Conservation (phyloP, 2,329 filamentous ascomycete genomes). For the Ascosphaera apis region DNA sequence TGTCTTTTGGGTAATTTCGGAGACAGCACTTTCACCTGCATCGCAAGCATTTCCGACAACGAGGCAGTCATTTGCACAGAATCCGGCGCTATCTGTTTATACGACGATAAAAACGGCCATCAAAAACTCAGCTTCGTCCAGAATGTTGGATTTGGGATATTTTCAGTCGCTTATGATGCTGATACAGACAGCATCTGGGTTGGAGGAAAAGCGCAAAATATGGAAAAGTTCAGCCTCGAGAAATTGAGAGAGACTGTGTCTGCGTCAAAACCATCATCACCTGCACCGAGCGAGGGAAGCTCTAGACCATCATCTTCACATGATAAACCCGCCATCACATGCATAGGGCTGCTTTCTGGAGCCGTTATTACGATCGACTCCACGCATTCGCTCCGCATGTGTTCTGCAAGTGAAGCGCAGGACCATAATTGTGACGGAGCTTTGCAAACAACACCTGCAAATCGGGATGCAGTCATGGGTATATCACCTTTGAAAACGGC, state of each 20-base stretch:
- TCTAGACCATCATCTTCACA: constrained; percentile 10
- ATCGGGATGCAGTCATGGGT: constrained; percentile 41
- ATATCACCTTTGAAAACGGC: constrained; percentile 40
- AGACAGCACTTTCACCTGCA: constrained; percentile 65
- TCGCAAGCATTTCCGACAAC: constrained; percentile 45
- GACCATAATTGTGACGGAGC: constrained; percentile 11
- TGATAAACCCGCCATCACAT: constrained; percentile 27
- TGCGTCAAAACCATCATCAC: no score
- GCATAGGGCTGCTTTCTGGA: constrained; percentile 43
- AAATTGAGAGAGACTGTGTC: constrained; percentile 15
- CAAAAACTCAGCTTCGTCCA: constrained; percentile 47
- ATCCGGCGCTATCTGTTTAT: constrained; percentile 65
- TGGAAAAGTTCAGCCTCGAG: constrained; percentile 24
- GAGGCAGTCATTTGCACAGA: constrained; percentile 72
- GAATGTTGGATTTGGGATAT: constrained; percentile 43
- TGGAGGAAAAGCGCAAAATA: constrained; percentile 40
- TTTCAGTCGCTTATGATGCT: constrained; percentile 37
- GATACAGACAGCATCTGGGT: constrained; percentile 38
- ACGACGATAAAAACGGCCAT: constrained; percentile 52
- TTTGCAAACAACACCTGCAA: constrained; percentile 26
- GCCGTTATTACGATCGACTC: constrained; percentile 55
- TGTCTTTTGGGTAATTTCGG: constrained; percentile 60
- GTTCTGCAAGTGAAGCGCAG: constrained; percentile 24
- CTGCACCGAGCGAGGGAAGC: no score
- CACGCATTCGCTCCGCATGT: constrained; percentile 45